Base-by-base conservation (phyloP, 768 basidiomycete genomes). In the Pulveroboletus sp. region DNA sequence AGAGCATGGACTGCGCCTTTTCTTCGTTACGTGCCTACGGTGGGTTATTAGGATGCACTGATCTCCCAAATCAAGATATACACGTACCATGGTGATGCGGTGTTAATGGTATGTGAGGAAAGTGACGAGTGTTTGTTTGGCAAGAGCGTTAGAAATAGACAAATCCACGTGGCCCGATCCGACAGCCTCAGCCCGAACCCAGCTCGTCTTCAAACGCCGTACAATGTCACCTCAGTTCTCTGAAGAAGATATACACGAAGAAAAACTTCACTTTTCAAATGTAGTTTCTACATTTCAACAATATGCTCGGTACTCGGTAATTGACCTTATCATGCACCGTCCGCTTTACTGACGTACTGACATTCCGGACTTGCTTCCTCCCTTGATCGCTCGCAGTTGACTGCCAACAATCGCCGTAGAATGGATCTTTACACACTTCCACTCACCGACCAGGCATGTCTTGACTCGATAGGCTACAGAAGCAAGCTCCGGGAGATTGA, bases 1-100 rank as follows among this genome's bases (percentile, higher is more conserved):
- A 91, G 28, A 92, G 77, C 88, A 91, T 93, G 15, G 88, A 91
- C 70, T 95, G 93, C 1, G 93, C 91, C 69, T 97, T 99, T 71
- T 97, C 95, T 69, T 93, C 89, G 86, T 98, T 97, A 69, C 94
- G 87, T 54, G 94, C 93, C 93, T 92, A 57, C 3, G 21, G 4
- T 5, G 0, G 2, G 4, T 28, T 24, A 10, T 50, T 6, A 39
- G 21, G 8, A 6, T 24, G 13, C 2, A 3, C 30, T 18, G 2
- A 1, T 17, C 2, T 4, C 14, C 13, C 11, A 10, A 18, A 5
- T 3, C 14, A 17, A 4, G 8, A 24, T 10, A 8, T 14, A 21
- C 18, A 30, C 49, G 27, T 49, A 58, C 62, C 62, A 64, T 63
- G 45, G 45, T 50, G 39, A 17, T 37, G 43, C 39, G 17, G 9